Evolutionary conservation across 2,329 filamentous ascomycete species (phyloP), one percentile per base, ranked within the genome.

Genomic region (Coniochaeta prunicola): DNA sequence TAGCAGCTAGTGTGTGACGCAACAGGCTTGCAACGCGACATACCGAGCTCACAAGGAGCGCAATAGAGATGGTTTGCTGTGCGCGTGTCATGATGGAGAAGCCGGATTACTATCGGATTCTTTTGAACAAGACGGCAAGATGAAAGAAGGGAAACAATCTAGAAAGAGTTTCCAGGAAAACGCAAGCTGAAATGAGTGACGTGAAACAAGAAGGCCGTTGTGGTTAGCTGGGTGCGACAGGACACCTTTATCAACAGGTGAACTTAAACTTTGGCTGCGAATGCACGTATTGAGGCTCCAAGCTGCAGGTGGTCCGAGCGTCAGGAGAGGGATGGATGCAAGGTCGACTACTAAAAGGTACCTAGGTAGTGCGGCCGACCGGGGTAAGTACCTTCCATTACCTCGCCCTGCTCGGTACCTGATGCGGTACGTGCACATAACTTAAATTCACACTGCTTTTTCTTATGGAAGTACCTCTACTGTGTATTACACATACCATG

Each of bases 31-130:
- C 3, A n/a, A 30, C 17, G 19, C 7, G 61, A 64, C 85, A 67
- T 87, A 97, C 92, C 38, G 92, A 96, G 68, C 90, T 91, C 75
- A 94, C 83, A 67, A 97, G 83, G 69, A 97, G 86, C 69, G 86
- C 88, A 69, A 96, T 82, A 62, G 92, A 96, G 71, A 97, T 87
- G 64, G 91, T 93, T 76, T 97, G 92, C 74, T 91, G 88, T 24
- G 94, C 94, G 76, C 92, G 91, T 66, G 94, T 96, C 94, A 97
- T 97, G 64, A 65, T 87, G 76, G 26, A 30, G 24, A 50, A 17
- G 45, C 13, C 26, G 45, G 4, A 13, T 50, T 15, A 21, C 2
- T 50, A 21, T 26, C 26, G 38, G 38, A 9, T 19, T 7, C n/a
- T 10, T 42, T 10, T 53, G 33, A 9, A 36, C 4, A 36, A 15